Percentiles rank a stretch among this genome's conserved stretches.
phyloP scores from a whole-genome alignment of 2,329 filamentous ascomycete species.

The Trichophyton benhamiae region DNA sequence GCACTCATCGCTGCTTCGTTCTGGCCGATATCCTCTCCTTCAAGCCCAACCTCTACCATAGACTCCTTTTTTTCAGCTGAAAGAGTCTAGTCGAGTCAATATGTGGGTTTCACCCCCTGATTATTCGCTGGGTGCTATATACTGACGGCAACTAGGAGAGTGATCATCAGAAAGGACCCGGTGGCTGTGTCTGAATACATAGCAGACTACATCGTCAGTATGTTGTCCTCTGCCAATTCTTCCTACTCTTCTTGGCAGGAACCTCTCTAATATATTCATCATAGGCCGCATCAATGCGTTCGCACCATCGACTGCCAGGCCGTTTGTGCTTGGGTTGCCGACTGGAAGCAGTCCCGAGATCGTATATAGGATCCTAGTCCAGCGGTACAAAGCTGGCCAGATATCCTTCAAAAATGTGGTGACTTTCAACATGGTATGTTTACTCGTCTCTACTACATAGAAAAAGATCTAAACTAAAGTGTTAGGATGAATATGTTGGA shows the following conservation, averaged over 20 bases:
- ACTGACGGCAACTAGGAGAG: slow-evolving; percentile 47
- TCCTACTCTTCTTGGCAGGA: not conserved
- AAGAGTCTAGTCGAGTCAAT: not conserved
- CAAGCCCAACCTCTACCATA: not conserved
- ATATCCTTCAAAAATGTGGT: slow-evolving; percentile 81
- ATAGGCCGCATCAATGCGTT: slow-evolving; percentile 66
- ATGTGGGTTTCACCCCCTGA: not conserved
- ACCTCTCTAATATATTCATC: not conserved
- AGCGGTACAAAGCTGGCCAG: slow-evolving; percentile 34
- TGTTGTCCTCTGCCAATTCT: slow-evolving; percentile 14
- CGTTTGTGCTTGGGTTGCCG: slow-evolving; percentile 72
- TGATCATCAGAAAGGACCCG: slow-evolving; percentile 68
- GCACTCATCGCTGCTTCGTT: not conserved
- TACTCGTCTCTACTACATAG: not conserved
- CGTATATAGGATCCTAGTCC: slow-evolving; percentile 64
- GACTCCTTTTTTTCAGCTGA: no score
- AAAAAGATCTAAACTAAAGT: not conserved
- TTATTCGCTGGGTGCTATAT: not conserved
- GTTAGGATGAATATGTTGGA: slow-evolving; percentile 72
- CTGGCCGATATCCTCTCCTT: not conserved
- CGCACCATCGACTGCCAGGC: slow-evolving; percentile 56
- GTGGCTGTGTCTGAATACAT: slow-evolving; percentile 60
- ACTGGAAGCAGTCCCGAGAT: slow-evolving; percentile 70
- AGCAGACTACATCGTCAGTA: slow-evolving; percentile 67
- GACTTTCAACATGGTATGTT: slow-evolving; percentile 75